Conservation (phyloP, 768 basidiomycete species). For the Mycena epipterygia region DNA sequence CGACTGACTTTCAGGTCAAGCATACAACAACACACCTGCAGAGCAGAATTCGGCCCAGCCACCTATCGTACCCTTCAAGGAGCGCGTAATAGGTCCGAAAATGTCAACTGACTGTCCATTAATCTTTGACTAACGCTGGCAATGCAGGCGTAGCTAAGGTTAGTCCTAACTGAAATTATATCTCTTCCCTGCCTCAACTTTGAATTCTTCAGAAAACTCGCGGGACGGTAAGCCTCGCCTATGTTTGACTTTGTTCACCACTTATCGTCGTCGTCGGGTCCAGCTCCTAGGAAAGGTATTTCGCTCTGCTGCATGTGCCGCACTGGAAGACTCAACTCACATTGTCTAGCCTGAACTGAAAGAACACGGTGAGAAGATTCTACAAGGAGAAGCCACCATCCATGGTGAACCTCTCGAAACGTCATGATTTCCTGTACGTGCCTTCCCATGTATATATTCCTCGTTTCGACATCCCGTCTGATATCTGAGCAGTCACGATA, state of each 20-base stretch:
- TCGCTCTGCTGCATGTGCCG: not conserved
- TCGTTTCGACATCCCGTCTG: no score
- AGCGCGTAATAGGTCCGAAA: slow-evolving; percentile 66
- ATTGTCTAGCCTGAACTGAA: slow-evolving; percentile 54
- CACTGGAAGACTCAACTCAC: not conserved
- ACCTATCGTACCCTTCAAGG: slow-evolving; percentile 65
- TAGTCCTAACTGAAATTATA: not conserved
- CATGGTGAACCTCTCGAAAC: slow-evolving; percentile 36
- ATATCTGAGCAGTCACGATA: no score
- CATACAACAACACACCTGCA: not conserved
- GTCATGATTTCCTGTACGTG: not conserved
- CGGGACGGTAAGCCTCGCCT: slow-evolving; percentile 54
- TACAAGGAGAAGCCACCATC: slow-evolving; percentile 61
- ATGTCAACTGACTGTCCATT: not conserved
- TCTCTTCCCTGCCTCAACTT: not conserved
- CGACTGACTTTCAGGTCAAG: not conserved
- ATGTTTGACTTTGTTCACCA: not conserved
- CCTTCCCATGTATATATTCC: no score
- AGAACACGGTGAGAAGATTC: slow-evolving; percentile 66
- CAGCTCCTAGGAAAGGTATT: slow-evolving; percentile 53
- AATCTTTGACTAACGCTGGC: not conserved
- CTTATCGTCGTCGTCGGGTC: not conserved
- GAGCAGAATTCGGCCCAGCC: slow-evolving; percentile 2
- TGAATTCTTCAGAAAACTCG: slow-evolving; percentile 51
- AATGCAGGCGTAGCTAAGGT: slow-evolving; percentile 54